These are phyloP conservation scores for Gracilaria gracilis DNA, from an alignment of 23 red algal species.

Conservation along the genomic window DNA sequence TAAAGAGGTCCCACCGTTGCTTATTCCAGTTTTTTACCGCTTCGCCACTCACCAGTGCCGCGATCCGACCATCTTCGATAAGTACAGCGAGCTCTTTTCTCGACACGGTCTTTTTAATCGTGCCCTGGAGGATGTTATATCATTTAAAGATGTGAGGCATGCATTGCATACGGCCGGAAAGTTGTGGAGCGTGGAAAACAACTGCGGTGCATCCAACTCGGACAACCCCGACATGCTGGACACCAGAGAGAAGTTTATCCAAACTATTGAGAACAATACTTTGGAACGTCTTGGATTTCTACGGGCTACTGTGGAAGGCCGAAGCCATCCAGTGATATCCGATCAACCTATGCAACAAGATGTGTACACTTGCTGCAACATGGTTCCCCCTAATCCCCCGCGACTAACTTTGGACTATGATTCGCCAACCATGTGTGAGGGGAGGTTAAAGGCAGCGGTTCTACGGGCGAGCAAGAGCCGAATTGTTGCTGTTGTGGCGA, in stretches of 20 bases:
- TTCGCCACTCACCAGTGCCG: not conserved
- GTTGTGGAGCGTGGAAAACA: not conserved
- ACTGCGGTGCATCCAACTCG: not conserved
- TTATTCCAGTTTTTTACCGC: conserved; percentile 9
- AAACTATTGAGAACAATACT: not conserved
- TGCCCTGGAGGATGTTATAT: not conserved
- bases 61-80: conserved; percentile 9
- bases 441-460: not conserved
- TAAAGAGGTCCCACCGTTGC: not conserved
- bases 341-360: not conserved
- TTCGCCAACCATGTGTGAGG: not conserved
- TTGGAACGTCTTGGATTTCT: not conserved
- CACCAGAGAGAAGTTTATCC: not conserved
- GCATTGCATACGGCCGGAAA: not conserved
- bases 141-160: not conserved
- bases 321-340: not conserved
- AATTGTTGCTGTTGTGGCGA: not conserved
- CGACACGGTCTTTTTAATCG: not conserved
- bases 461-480: not conserved
- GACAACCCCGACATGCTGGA: not conserved
- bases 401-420: not conserved
- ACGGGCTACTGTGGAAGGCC: no score
- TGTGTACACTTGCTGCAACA: not conserved
- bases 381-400: not conserved
- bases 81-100: not conserved